Evolutionary conservation across 495 filamentous ascomycete species (phyloP), one percentile per base, ranked within the genome.

Genomic region (Penicillium longicatenatum): DNA sequence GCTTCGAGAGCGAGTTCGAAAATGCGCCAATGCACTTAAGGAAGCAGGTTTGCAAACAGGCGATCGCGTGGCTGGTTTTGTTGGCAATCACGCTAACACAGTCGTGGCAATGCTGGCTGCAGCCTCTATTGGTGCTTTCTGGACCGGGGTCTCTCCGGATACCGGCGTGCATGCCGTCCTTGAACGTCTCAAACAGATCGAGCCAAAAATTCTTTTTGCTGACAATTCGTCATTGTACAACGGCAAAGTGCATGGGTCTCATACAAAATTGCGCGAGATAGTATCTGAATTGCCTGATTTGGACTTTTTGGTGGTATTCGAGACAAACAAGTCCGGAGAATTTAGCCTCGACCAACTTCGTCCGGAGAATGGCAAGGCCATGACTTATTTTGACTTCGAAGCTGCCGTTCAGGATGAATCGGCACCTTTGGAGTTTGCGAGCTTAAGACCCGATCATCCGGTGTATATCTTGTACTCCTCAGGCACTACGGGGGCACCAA

Each of bases 201-300:
- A 88, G 54, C 92, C 93, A 3, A 84, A 82, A 50, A 69, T 93
- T 8, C 75, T 97, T 11, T 93, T 97, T 64, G 85, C 90, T 8
- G 92, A 96, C 72, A 92, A 92, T 65, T 90, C 86, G 26, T 88
- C 89, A 2, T 78, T 92, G 31, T 96, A 97, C 72, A 97, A 97
- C 66, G 90, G 89, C 57, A 91, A 92, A 71, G 77, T 85, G 16
- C 92, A 94, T 75, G 79, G 85, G 17, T 84, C 88, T 44, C 80
- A 83, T 30, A 73, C 76, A 9, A 97, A 96, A 73, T 82, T 92
- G 14, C 70, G 72, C n/a, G 84, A 91, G 53, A 84, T 97, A 55
- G 83, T 87, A 24, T 67, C 78, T 0, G 81, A 77, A 33, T 75
- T 97, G 35, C 82, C 84, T 22, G 75, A 78, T 21, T 72, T 96